These are phyloP conservation scores for Solanum ossicruentum DNA, from an alignment of 257 asterid genomes.

Conservation along the genomic window DNA sequence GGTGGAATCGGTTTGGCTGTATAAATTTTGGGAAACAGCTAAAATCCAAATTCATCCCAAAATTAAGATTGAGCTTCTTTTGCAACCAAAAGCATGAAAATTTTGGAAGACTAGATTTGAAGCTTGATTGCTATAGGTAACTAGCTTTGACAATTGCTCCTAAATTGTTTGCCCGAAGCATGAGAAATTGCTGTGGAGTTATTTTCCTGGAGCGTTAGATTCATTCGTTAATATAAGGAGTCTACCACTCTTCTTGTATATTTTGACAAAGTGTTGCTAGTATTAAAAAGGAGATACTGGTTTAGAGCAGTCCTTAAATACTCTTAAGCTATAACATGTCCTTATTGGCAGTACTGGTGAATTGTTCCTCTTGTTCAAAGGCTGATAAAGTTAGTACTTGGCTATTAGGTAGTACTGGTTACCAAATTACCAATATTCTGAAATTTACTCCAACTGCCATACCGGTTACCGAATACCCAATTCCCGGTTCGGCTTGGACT, in stretches of 20 bases:
- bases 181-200: background rate
- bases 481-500: background rate
- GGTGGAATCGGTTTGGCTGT: background rate
- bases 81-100: background rate
- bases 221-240: background rate
- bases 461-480: background rate
- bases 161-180: background rate
- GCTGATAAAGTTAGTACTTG: background rate
- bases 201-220: background rate
- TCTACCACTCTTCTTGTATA: background rate
- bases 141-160: background rate
- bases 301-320: background rate
- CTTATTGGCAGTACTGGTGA: background rate
- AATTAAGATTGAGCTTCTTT: background rate
- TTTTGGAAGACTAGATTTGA: background rate
- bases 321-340: background rate
- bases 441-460: background rate
- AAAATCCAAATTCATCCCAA: background rate
- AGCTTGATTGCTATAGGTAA: background rate
- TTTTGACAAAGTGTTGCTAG: background rate
- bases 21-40: background rate
- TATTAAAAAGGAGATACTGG: background rate
- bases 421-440: background rate
- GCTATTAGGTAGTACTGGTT: background rate
- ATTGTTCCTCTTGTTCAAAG: background rate